Evolutionary conservation across 78 protist genomes (phyloP), one percentile per base, ranked within the genome.

Genomic region (Anaeramoeba ignava): DNA sequence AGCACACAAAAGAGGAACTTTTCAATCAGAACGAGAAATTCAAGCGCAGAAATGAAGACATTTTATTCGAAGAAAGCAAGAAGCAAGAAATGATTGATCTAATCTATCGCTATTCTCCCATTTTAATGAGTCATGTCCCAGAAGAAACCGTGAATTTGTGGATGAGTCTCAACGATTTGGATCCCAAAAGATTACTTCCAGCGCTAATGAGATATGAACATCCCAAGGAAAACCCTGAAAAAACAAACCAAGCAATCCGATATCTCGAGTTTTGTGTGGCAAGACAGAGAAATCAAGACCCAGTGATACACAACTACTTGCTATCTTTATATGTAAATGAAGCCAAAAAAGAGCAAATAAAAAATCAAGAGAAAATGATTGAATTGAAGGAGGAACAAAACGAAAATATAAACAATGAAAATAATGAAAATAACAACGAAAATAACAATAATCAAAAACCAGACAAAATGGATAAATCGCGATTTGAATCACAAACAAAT

Each of bases 191-290:
- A 27, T 54, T 54, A 54, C 17, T 54, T 27, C 73, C 73, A 17
- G 73, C 73, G 17, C 8, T 54, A 27, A 54, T 54, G 73, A 54
- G 73, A 54, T 54, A 54, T 54, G 8, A 8, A 8, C 73, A 8
- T 54, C 17, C 73, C 17, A 8, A 17, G 8, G 17, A 54, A 8
- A 54, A 8, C 36, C 36, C 36, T 17, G 17, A 27, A 27, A 54
- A 54, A 17, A 8, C 8, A 54, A 94, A 95, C 86, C 95, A 95
- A 67, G 96, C 94, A 33, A 91, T 95, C 41, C 41, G 92, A n/a
- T 95, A 93, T 40, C 87, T 95, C 40, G 82, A 90, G 88, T 83
- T 84, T 83, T 87, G 90, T 73, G 91, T 93, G 12, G 27, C 78
- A 12, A 81, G 79, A 37, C 83, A 23, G 33, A 37, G 73, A 12